These are phyloP conservation scores for Lunularia cruciata DNA, from an alignment of 225 moss, liverwort and hornwort species.

Conservation along the genomic window DNA sequence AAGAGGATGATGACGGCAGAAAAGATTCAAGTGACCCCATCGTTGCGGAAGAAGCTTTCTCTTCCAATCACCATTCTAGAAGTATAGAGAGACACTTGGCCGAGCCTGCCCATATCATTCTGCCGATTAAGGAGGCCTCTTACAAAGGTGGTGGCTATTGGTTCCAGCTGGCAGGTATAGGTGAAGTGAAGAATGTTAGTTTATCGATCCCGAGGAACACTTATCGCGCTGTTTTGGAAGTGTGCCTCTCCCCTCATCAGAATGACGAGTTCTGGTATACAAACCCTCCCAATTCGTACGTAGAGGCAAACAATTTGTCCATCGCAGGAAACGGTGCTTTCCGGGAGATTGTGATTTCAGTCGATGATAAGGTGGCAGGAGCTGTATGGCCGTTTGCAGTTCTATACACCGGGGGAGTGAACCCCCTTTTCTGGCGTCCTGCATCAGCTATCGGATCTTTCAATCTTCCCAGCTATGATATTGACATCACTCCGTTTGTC, in stretches of 20 bases:
- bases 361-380: slow-evolving; percentile 64
- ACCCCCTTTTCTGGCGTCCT: slow-evolving; percentile 92
- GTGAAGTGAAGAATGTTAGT: slow-evolving; percentile 42
- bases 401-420: slow-evolving; percentile 84
- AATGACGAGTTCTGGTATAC: slow-evolving; percentile 94
- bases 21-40: background rate
- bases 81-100: background rate
- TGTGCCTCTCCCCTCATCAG: slow-evolving; percentile 82
- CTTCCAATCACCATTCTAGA: background rate
- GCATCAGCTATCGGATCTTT: slow-evolving; percentile 81
- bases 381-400: slow-evolving; percentile 76
- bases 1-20: background rate
- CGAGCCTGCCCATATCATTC: slow-evolving; percentile 51
- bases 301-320: slow-evolving; percentile 78
- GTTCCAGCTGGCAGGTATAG: slow-evolving; percentile 68
- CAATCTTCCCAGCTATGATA: slow-evolving; percentile 71
- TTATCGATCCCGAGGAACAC: slow-evolving; percentile 59
- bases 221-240: slow-evolving; percentile 70
- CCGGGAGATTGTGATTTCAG: slow-evolving; percentile 64
- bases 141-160: slow-evolving; percentile 71
- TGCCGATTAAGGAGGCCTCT: slow-evolving; percentile 51
- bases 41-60: background rate
- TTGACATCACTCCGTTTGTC: slow-evolving; percentile 80
- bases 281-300: slow-evolving; percentile 69
- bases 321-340: slow-evolving; percentile 73